Evolutionary conservation across 345 rosid genomes (phyloP).

Genomic region (Citrus hindsii): DNA sequence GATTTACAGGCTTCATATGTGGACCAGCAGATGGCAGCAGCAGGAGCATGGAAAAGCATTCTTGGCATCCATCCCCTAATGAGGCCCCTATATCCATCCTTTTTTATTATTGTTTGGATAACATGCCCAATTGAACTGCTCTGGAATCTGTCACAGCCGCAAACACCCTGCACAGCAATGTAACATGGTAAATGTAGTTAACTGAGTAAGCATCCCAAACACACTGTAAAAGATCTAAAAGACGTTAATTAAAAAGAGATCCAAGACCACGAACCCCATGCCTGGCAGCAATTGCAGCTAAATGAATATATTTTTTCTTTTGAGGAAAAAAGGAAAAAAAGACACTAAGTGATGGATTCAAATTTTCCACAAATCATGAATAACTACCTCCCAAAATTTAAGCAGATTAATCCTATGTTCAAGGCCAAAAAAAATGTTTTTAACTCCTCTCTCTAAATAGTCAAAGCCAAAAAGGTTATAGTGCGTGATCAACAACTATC

Average conservation of each 20-base stretch:
- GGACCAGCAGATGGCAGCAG: slow-evolving; percentile 99
- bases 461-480: background rate
- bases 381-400: background rate
- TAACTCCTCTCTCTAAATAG: background rate
- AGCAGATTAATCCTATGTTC: background rate
- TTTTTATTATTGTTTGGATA: slow-evolving; percentile 52
- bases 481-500: background rate
- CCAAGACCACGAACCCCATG: background rate
- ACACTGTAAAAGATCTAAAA: background rate
- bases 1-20: slow-evolving; percentile 76
- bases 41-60: slow-evolving; percentile 99
- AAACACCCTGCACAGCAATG: slow-evolving; percentile 68
- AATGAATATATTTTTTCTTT: background rate
- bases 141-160: slow-evolving; percentile 91
- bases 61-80: slow-evolving; percentile 94
- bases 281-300: background rate
- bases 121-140: slow-evolving; percentile 71
- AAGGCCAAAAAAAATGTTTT: background rate
- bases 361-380: background rate
- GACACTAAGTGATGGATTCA: background rate
- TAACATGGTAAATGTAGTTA: background rate
- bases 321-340: background rate
- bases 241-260: background rate
- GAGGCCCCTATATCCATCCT: slow-evolving; percentile 87
- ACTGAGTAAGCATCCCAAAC: background rate